A percentile compares a stretch with the other conserved stretches of the same genome.
Evolutionary conservation across 257 asterid genomes (phyloP).

Genomic region (Plantago ovata): DNA sequence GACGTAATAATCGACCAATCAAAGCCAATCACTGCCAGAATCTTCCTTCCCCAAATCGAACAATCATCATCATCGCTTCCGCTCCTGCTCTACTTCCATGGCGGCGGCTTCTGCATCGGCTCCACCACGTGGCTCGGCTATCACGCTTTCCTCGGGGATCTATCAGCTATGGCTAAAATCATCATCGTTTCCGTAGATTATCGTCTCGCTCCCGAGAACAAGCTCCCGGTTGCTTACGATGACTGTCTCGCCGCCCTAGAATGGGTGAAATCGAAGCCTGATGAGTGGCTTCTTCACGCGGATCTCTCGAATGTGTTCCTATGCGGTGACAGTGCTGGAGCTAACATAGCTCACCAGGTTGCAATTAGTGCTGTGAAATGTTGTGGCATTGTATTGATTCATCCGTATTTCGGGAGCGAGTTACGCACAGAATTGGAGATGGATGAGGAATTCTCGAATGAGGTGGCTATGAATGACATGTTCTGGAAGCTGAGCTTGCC

Average conservation of each 20-base stretch:
- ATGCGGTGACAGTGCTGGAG: slow-evolving; percentile 84
- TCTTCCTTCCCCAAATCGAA: slow-evolving; percentile 44
- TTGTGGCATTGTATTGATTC: slow-evolving; percentile 46
- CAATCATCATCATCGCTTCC: slow-evolving; percentile 31
- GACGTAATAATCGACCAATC: slow-evolving; percentile 49
- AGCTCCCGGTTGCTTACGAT: slow-evolving; percentile 66
- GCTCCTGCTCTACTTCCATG: slow-evolving; percentile 68
- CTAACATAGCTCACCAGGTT: slow-evolving; percentile 71
- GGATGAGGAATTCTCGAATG: slow-evolving; percentile 31
- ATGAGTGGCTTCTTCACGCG: slow-evolving; percentile 44
- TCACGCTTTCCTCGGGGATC: slow-evolving; percentile 58
- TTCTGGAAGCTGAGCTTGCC: slow-evolving; percentile 78
- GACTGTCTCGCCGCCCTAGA: slow-evolving; percentile 54
- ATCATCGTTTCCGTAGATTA: slow-evolving; percentile 68
- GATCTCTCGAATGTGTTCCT: slow-evolving; percentile 54
- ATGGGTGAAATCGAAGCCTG: slow-evolving; percentile 40
- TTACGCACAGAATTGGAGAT: slow-evolving; percentile 46
- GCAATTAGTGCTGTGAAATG: slow-evolving; percentile 20
- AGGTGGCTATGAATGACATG: slow-evolving; percentile 59
- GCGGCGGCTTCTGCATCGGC: slow-evolving; percentile 85
- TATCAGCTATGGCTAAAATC: slow-evolving; percentile 37
- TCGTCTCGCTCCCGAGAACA: slow-evolving; percentile 78
- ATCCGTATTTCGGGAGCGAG: slow-evolving; percentile 72
- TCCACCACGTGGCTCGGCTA: slow-evolving; percentile 74
- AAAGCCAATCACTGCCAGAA: slow-evolving; percentile 50